Conservation (phyloP, 352 stramenopile genomes). For the Phytophthora citricola region DNA sequence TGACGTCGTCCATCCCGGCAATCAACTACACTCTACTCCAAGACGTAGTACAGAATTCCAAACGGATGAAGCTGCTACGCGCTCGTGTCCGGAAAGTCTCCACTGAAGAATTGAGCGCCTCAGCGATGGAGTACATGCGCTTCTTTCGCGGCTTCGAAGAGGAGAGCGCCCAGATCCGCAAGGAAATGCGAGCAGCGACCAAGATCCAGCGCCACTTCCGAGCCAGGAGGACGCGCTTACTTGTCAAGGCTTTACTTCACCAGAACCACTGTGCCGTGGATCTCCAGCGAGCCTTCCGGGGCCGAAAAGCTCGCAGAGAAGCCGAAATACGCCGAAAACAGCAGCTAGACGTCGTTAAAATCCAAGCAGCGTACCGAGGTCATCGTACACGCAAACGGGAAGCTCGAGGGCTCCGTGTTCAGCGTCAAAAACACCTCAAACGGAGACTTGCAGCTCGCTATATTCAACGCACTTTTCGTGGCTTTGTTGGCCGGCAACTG, state of each 20-base stretch:
- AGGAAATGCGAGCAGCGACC: constrained; percentile 53
- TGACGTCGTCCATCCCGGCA: constrained; percentile 50
- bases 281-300: constrained; percentile 73
- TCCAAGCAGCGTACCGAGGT: constrained; percentile 64
- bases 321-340: constrained; percentile 42
- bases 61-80: constrained; percentile 65
- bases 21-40: constrained; percentile 71
- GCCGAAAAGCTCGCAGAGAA: constrained; percentile 51
- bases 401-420: constrained; percentile 17
- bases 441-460: constrained; percentile 37
- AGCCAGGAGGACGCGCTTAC: constrained; percentile 44
- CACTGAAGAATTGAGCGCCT: constrained; percentile 43
- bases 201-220: constrained; percentile 75
- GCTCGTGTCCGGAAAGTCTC: constrained; percentile 64
- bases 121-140: constrained; percentile 75
- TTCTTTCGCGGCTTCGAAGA: constrained; percentile 74
- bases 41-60: constrained; percentile 77
- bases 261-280: constrained; percentile 67
- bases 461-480: constrained; percentile 72
- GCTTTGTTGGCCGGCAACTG: constrained; percentile 44
- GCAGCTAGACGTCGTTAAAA: constrained; percentile 46
- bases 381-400: constrained; percentile 45
- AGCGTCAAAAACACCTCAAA: constrained; percentile 30
- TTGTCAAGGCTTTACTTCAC: constrained; percentile 56
- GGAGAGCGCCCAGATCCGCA: constrained; percentile 58